These are phyloP conservation scores for Theileria orientalis DNA, from an alignment of 169 alveolate species.

Conservation along the genomic window DNA sequence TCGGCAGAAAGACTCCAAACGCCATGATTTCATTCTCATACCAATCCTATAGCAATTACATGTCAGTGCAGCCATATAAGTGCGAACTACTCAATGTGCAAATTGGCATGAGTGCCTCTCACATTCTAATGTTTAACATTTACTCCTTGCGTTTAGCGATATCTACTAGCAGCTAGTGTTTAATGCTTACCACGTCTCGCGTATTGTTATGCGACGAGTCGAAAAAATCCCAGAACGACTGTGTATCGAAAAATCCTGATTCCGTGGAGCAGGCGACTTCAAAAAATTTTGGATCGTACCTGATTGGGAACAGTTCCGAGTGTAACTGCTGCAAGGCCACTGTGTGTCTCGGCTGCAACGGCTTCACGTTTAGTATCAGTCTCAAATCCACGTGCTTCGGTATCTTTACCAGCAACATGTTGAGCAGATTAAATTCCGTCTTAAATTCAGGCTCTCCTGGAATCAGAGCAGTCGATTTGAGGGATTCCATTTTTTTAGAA, in stretches of 20 bases:
- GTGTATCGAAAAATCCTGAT: neutral
- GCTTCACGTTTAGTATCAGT: slow-evolving; percentile 32
- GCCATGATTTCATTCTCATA: slow-evolving; percentile 18
- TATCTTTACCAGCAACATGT: slow-evolving; percentile 21
- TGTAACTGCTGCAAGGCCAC: slow-evolving; percentile 50
- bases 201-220: neutral
- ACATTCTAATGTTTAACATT: too few relatives aligned
- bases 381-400: slow-evolving; percentile 49
- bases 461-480: slow-evolving; percentile 51
- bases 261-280: slow-evolving; percentile 43
- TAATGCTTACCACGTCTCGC: neutral
- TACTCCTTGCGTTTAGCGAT: too few relatives aligned
- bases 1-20: slow-evolving; percentile 52
- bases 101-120: too few relatives aligned
- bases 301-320: slow-evolving; percentile 53
- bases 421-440: slow-evolving; percentile 49
- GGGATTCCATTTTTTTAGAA: neutral
- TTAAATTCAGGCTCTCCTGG: slow-evolving; percentile 50
- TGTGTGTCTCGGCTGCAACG: slow-evolving; percentile 45
- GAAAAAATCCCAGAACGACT: slow-evolving; percentile 14
- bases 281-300: slow-evolving; percentile 50
- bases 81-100: too few relatives aligned
- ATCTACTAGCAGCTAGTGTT: neutral
- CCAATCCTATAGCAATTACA: slow-evolving; percentile 29
- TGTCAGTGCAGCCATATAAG: neutral